Evolutionary conservation across 352 stramenopile species (phyloP), one percentile per base, ranked within the genome.

Genomic region (Albugo laibachii): DNA sequence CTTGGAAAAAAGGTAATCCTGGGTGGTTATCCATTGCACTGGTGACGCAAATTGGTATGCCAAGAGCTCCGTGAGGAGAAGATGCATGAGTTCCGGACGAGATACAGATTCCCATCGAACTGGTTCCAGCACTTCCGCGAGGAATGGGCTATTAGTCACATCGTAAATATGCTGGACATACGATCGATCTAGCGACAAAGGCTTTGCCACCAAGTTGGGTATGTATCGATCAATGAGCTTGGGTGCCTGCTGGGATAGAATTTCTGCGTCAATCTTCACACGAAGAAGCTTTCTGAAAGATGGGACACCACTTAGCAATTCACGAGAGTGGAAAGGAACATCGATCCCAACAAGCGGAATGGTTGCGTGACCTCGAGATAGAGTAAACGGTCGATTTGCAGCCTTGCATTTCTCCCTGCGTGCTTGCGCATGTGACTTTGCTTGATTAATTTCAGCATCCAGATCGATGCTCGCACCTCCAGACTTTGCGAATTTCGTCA

Each of bases 21-120:
- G 80, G 4, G 80, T 89, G 59, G 86, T 81, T 47, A 93, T 93
- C 80, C 80, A 93, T 52, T 87, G 79, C 13, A 93, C 78, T 3
- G 80, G 80, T 5, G 71, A 89, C 18, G 80, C 80, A 49, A 93
- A 92, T 58, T 93, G 80, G 61, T 91, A 91, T 19, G 78, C 78
- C 20, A 93, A 49, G 13, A 93, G 57, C 63, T 93, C 80, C 24
- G 91, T 72, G 6, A 93, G 56, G 19, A 93, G 65, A 24, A 82
- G 53, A 37, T 85, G 72, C 24, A 62, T 75, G 0, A 84, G 60
- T 47, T 88, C 70, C n/a, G 69, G 63, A 45, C 63, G 65, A 13
- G 75, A 69, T 27, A 66, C 74, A 41, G 80, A 44, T 45, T 78
- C 24, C 77, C 77, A 91, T 54, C 80, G 68, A 65, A 71, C 79